Conservation (phyloP, 345 rosid species). For the Cardamine resedifolia region DNA sequence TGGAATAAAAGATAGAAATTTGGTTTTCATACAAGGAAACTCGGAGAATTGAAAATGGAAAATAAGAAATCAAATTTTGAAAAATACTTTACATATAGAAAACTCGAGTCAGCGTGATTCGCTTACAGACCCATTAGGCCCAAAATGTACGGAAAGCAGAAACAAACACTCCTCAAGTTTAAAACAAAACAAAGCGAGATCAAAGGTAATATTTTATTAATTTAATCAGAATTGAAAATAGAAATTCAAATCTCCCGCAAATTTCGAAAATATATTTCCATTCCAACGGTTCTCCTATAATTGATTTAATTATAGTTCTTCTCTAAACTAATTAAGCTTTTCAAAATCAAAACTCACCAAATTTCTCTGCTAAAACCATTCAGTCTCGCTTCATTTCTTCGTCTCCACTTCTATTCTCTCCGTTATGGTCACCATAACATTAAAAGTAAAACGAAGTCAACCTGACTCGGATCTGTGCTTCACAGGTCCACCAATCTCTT, state of each 20-base stretch:
- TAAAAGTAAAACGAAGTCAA: neutral
- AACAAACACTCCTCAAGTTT: neutral
- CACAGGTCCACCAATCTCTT: neutral
- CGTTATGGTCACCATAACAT: neutral
- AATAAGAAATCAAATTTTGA: neutral
- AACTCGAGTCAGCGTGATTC: neutral
- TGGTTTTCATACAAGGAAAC: neutral
- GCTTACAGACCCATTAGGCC: neutral
- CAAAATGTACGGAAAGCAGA: too few relatives aligned
- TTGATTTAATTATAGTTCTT: neutral
- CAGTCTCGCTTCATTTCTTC: neutral
- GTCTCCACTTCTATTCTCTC: neutral
- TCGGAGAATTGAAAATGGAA: neutral
- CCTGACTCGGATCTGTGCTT: neutral
- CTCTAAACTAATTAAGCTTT: neutral
- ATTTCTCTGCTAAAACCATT: neutral
- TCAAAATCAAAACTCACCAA: neutral
- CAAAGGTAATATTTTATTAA: neutral
- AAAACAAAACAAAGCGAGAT: neutral
- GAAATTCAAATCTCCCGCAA: neutral
- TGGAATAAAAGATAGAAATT: too few relatives aligned
- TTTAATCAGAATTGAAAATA: neutral
- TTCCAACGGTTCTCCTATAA: neutral
- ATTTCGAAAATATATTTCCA: neutral
- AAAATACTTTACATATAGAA: neutral